Evolutionary conservation across 2,329 filamentous ascomycete genomes (phyloP), one percentile per base, ranked within the genome.

Genomic region (Sclerotinia sclerotiorum): DNA sequence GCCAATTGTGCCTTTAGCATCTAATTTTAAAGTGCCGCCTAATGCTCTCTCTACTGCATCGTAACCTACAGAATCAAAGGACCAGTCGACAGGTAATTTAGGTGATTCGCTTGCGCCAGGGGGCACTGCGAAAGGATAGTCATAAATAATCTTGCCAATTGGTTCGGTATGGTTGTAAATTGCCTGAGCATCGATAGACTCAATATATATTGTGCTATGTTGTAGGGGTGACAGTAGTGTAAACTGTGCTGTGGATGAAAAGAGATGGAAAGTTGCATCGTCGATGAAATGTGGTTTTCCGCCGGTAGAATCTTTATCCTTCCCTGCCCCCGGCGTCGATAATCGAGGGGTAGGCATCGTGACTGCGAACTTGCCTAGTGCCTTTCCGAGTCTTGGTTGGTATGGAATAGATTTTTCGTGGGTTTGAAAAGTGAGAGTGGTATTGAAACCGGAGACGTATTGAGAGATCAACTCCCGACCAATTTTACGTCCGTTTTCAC

Each of bases 391-490:
- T 5, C 83, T 78, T 0, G 92, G 93, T 64, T 92, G 85, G 0
- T 84, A 80, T 4, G 95, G 94, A 64, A 98, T 88, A 61, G 88
- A 92, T 55, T 83, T 82, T 60, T 85, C 81, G 77, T 97, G 91
- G 2, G 90, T 85, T 76, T 87, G 87, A 13, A 97, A 79, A 0
- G 88, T 91, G 56, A 98, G 80, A 27, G 88, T 93, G 0, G 91
- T 93, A 80, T 98, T 97, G 77, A 85, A 89, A 11, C 93, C 93
- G 4, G 94, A 98, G 15, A 97, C 82, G 75, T 95, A 98, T 74
- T 92, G 88, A 2, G 93, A 97, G 13, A 98, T 79, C 27, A 97
- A 81, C 58, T 93, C 86, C 65, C 87, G 84, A 2, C 91, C 93
- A 70, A 89, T 83, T 39, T 82, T 78, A 55, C 83, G 83, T 2